Evolutionary conservation across 139 green algal species (phyloP).

Genomic region (Coelastrella sp.): DNA sequence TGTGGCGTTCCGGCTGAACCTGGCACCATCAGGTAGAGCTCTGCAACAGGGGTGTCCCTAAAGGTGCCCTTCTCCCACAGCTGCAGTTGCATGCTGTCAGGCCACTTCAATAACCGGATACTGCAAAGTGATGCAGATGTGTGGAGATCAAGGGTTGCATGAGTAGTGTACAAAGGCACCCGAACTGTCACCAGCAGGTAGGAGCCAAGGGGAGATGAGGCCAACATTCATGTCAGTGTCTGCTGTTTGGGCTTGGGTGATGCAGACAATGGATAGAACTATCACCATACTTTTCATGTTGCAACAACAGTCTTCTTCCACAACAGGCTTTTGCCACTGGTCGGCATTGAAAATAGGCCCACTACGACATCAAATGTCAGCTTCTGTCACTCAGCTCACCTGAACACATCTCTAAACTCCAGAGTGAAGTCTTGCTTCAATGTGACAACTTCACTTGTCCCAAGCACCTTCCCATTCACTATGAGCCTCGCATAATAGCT

Average conservation of each 20-base stretch:
- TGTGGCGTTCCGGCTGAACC: constrained; percentile 58
- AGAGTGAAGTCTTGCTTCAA: constrained; percentile 60
- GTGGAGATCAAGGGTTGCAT: neutral
- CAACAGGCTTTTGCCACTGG: no score
- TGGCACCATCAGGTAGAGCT: constrained; percentile 59
- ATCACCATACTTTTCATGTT: neutral
- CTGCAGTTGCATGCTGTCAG: constrained; percentile 60
- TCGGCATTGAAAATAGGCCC: no score
- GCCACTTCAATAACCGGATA: constrained; percentile 62
- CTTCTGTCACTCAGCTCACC: no score
- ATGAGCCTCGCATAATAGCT: constrained; percentile 62
- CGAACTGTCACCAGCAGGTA: no score
- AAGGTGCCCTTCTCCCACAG: constrained; percentile 60
- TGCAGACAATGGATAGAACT: neutral
- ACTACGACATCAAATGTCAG: no score
- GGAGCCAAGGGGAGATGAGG: no score
- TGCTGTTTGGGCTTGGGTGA: no score
- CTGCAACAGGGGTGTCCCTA: constrained; percentile 48
- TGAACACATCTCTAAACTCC: constrained; percentile 72
- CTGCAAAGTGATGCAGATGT: constrained; percentile 17
- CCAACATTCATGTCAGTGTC: no score
- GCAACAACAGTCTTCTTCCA: no score
- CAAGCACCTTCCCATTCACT: constrained; percentile 65
- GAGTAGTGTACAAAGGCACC: no score
- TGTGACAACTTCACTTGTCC: constrained; percentile 27